phyloP scores from a whole-genome alignment of 1,284 basidiomycete genomes.

The Mycena sp. region DNA sequence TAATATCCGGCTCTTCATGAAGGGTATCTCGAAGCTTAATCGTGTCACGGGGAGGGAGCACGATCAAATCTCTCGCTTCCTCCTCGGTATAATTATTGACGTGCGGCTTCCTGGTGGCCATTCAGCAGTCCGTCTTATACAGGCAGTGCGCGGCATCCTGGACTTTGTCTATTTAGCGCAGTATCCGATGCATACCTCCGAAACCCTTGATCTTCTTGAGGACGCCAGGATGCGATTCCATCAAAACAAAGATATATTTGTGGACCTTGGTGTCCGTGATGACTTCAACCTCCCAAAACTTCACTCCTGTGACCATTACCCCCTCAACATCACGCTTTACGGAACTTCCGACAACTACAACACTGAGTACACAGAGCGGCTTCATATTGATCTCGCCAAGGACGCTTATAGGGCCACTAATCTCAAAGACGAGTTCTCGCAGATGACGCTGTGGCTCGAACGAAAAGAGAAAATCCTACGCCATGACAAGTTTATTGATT shows the following conservation, averaged over 20 bases:
- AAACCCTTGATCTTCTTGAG: slow-evolving; percentile 35
- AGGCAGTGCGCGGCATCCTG: too few species aligned
- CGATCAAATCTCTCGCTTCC: too few species aligned
- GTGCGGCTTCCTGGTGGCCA: too few species aligned
- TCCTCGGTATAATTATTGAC: too few species aligned
- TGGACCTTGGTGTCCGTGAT: slow-evolving; percentile 32
- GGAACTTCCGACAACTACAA: slow-evolving; percentile 25
- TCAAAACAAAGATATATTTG: slow-evolving; percentile 37
- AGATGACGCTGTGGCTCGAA: slow-evolving; percentile 49
- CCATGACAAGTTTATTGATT: slow-evolving; percentile 35
- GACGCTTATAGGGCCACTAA: too few species aligned
- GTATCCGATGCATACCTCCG: slow-evolving; percentile 36
- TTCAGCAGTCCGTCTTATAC: too few species aligned
- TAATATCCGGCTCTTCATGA: slow-evolving; percentile 29
- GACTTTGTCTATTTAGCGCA: slow-evolving; percentile 41
- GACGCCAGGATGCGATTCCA: slow-evolving; percentile 39
- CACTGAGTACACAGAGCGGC: too few species aligned
- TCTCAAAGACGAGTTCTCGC: slow-evolving; percentile 43
- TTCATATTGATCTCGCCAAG: too few species aligned
- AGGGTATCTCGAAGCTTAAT: slow-evolving; percentile 43
- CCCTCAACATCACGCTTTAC: slow-evolving; percentile 27
- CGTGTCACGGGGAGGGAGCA: too few species aligned
- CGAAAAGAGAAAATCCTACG: slow-evolving; percentile 34
- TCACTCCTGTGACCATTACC: slow-evolving; percentile 24
- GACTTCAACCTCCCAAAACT: slow-evolving; percentile 44